Conservation (phyloP, 192 early-diverging fungal species). For the Linderina pennispora region DNA sequence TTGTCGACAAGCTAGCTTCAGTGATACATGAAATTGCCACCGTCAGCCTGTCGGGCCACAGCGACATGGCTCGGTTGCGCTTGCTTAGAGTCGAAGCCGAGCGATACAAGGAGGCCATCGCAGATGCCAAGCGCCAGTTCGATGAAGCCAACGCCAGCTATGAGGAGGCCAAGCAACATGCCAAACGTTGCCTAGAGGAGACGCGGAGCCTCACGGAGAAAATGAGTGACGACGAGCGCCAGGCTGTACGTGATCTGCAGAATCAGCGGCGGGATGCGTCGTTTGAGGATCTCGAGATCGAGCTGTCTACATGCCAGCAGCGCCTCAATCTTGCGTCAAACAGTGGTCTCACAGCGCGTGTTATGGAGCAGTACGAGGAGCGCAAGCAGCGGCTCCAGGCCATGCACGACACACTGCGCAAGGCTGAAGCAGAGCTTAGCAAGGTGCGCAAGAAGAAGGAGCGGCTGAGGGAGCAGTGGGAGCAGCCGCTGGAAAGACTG, state of each 20-base stretch:
- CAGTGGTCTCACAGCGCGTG: slow-evolving; percentile 35
- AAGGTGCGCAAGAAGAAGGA: slow-evolving; percentile 31
- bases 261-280: slow-evolving; percentile 28
- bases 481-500: slow-evolving; percentile 53
- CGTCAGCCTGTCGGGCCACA: slow-evolving; percentile 9
- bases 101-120: slow-evolving; percentile 27
- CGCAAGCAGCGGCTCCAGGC: slow-evolving; percentile 54
- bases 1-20: background rate
- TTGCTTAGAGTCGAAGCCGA: slow-evolving; percentile 11
- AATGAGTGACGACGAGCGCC: slow-evolving; percentile 49
- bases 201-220: slow-evolving; percentile 52
- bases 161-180: slow-evolving; percentile 41
- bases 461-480: slow-evolving; percentile 54
- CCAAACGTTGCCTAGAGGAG: slow-evolving; percentile 39
- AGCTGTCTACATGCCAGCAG: slow-evolving; percentile 41
- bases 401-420: slow-evolving; percentile 30
- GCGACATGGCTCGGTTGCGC: slow-evolving; percentile 3
- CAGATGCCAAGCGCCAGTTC: slow-evolving; percentile 32
- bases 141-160: slow-evolving; percentile 39
- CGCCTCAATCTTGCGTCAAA: slow-evolving; percentile 29
- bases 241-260: slow-evolving; percentile 44
- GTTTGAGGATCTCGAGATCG: slow-evolving; percentile 60
- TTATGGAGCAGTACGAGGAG: slow-evolving; percentile 64
- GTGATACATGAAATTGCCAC: slow-evolving; percentile 5
- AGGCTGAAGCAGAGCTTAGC: slow-evolving; percentile 34